These are phyloP conservation scores for Mrakia frigida DNA, from an alignment of 768 basidiomycete genomes.

Conservation along the genomic window DNA sequence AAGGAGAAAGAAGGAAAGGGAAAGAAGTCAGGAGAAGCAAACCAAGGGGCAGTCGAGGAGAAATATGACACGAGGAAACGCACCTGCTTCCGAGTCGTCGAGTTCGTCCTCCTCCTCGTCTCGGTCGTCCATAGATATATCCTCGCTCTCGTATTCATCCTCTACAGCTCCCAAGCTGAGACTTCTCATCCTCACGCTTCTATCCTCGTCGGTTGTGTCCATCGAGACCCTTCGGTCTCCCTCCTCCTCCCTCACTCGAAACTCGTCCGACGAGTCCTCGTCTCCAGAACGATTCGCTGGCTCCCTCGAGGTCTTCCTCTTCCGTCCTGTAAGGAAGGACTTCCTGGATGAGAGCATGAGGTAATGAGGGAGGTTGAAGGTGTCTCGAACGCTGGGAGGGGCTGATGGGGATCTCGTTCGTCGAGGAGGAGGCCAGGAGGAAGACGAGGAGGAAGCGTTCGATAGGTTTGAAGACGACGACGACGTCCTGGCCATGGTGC, in stretches of 20 bases:
- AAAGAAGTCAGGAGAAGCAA: not conserved
- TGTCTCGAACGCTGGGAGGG: not conserved
- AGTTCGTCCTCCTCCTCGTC: not conserved
- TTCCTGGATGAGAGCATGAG: slow-evolving; percentile 11
- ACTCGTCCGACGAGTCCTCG: not conserved
- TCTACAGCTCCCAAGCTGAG: not conserved
- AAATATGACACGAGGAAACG: not conserved
- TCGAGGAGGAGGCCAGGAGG: not conserved
- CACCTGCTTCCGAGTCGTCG: not conserved
- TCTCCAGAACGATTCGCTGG: not conserved
- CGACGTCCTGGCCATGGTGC: not conserved
- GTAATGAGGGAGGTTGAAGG: slow-evolving; percentile 9
- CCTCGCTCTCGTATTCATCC: not conserved
- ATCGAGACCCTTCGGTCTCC: not conserved
- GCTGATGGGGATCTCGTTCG: slow-evolving; percentile 12
- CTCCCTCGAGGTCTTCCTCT: not conserved
- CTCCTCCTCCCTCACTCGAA: not conserved
- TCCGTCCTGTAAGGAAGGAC: not conserved
- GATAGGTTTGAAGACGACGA: not conserved
- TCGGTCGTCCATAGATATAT: slow-evolving; percentile 6
- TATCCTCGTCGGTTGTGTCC: slow-evolving; percentile 15
- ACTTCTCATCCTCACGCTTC: not conserved
- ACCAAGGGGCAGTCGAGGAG: not conserved
- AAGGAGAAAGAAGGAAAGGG: not conserved
- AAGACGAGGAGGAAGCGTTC: not conserved